Base-by-base conservation (phyloP, 306 rosid genomes). In the Abrus precatorius region DNA sequence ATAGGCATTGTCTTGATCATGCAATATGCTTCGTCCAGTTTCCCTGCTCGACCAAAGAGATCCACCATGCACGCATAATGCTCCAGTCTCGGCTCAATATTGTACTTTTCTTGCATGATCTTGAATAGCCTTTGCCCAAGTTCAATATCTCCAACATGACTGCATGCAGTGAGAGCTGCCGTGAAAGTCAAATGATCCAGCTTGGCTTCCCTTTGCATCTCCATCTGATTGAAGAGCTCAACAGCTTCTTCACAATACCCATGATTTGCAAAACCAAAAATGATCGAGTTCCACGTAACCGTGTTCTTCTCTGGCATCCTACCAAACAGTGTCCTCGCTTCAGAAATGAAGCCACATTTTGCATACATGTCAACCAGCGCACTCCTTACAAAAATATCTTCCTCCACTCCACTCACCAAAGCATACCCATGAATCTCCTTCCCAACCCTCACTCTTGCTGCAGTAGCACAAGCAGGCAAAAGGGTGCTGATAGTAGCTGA, bases 281-380 rank as follows among this genome's bases (percentile, higher is more conserved):
- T 90, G 88, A 94, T 94, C 1, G 97, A 94, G 85, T 94, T 94
- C 91, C 94, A 91, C 0, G 97, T 86, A 3, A 89, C 97, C 0
- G 94, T 88, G 75, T 84, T 95, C 86, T 85, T 91, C 63, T 87
- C 82, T 5, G 87, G 73, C 91, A 92, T 92, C 78, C 41, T 85
- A 67, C 54, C 30, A 82, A 92, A 92, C 81, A 93, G 76, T 20
- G 82, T 74, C 87, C 75, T 85, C 0, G 97, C 95, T 60, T 91
- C 91, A 38, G 79, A 64, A 69, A 95, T 90, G 80, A 90, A 95
- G 6, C 97, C 98, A 41, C 97, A 95, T 89, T 94, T 95, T 30
- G 97, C 88, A 49, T 92, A 89, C 98, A 92, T 91, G 79, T 95
- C 98, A 83, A 95, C 90, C 41, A 95, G 87, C 66, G 97, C 97